Evolutionary conservation across 2,329 filamentous ascomycete genomes (phyloP), one percentile per base, ranked within the genome.

Genomic region (Keithomyces neogunnii): DNA sequence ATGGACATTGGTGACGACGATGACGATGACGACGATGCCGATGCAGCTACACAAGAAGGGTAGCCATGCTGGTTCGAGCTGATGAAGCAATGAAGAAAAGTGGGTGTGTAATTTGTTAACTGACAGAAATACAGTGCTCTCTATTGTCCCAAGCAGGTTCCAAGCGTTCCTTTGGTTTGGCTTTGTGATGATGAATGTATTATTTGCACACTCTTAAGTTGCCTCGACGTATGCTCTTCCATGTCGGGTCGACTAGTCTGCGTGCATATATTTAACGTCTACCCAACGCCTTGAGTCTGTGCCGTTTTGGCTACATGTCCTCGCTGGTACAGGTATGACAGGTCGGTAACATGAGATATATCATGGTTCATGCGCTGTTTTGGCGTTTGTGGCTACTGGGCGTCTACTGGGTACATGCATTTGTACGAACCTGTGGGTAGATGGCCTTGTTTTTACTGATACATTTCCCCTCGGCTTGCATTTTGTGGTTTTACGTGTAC

Each of bases 201-300:
- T 53, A 53, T 58, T 48, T 87, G 89, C 89, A 92, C 87, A 86
- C 88, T 87, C 86, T 95, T 96, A 87, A 96, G 90, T 93, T 95
- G 88, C 81, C 89, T 90, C 80, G 80, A 82, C 73, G 72, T 35
- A 68, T 75, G 66, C 77, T 80, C 73, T 73, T 78, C 86, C 80
- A 80, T 92, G 84, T 83, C 81, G 82, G 90, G 88, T 84, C 86
- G 84, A 93, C 91, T 84, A 93, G 90, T 96, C 90, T 88, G 82
- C 84, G 86, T 95, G 90, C 90, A 88, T 77, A 96, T 77, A 96
- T 79, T 53, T 71, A 80, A 62, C 67, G 72, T 69, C 69, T 66
- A 60, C 60, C 64, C 64, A 19, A 60, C 59, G 67, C 70, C 69
- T 65, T 69, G 70, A 68, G 64, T 62, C 54, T 58, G 61, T 58